These are phyloP conservation scores for Fusarium begoniae DNA, from an alignment of 2,329 filamentous ascomycete species.

Conservation along the genomic window DNA sequence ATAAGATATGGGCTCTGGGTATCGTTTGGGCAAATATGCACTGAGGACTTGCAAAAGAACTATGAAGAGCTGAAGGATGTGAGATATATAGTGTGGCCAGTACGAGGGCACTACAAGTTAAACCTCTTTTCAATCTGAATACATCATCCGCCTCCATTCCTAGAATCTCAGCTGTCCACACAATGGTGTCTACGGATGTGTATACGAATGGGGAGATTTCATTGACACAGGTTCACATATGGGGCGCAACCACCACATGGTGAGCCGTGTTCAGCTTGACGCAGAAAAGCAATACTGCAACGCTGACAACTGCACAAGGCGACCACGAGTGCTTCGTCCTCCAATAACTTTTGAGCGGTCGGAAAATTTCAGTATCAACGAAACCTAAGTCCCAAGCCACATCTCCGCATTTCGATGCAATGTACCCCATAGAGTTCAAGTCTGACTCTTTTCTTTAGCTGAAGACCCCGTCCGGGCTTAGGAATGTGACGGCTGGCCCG, in stretches of 20 bases:
- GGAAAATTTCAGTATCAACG: background rate
- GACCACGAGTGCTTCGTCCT: background rate
- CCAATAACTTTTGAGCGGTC: background rate
- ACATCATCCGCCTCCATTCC: background rate
- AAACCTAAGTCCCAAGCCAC: background rate
- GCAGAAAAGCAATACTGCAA: background rate
- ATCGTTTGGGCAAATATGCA: accelerated
- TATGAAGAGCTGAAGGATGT: accelerated
- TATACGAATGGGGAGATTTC: background rate
- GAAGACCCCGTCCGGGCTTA: background rate
- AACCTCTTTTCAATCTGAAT: background rate
- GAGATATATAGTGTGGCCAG: background rate
- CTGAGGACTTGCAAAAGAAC: background rate
- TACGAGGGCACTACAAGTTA: accelerated
- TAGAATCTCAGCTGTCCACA: background rate
- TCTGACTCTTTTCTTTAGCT: background rate
- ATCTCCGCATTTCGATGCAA: background rate
- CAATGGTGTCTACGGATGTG: background rate
- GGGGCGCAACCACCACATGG: background rate
- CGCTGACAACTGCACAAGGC: background rate
- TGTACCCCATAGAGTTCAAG: background rate
- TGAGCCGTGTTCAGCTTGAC: background rate
- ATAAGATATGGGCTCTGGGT: background rate
- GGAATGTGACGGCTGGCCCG: background rate
- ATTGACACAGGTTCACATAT: background rate